A percentile compares a stretch with the other conserved stretches of the same genome.
Conservation (phyloP, 2,329 filamentous ascomycete genomes). For the Didymella pinodella region DNA sequence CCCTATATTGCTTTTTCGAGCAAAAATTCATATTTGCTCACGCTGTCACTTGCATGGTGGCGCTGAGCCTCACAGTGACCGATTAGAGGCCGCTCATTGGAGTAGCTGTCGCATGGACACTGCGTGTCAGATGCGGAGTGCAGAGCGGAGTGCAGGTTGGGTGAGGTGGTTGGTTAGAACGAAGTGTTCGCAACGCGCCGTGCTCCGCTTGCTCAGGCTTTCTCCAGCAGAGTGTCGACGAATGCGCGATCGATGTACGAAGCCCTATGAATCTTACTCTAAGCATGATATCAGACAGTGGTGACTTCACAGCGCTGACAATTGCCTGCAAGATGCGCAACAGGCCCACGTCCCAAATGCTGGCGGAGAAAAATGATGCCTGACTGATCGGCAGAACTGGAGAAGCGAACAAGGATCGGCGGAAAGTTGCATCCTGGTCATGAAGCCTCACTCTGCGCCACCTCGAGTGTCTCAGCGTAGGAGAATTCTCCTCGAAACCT, state of each 20-base stretch:
- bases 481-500: constrained; percentile 12
- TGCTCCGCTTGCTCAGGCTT: constrained; percentile 3
- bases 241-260: neutral
- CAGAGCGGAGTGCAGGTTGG: constrained; percentile 13
- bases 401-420: constrained; percentile 10
- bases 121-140: constrained; percentile 17
- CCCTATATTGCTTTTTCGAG: constrained; percentile 29
- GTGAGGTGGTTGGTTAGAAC: neutral
- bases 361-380: neutral
- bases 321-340: neutral
- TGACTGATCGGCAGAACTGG: constrained; percentile 8
- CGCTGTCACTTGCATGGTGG: constrained; percentile 16
- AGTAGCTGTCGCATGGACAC: neutral
- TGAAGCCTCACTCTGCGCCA: constrained; percentile 19
- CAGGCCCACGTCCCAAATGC: neutral
- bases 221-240: neutral
- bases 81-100: neutral
- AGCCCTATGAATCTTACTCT: neutral
- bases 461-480: neutral
- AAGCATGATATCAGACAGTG: neutral
- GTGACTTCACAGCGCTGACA: neutral
- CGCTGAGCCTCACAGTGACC: constrained; percentile 26
- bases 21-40: constrained; percentile 15
- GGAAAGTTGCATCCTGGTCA: neutral
- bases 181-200: constrained; percentile 11